Percentiles rank a stretch among this genome's conserved stretches.
Conservation (phyloP, 2,329 filamentous ascomycete species). For the Cryphonectria radicalis region DNA sequence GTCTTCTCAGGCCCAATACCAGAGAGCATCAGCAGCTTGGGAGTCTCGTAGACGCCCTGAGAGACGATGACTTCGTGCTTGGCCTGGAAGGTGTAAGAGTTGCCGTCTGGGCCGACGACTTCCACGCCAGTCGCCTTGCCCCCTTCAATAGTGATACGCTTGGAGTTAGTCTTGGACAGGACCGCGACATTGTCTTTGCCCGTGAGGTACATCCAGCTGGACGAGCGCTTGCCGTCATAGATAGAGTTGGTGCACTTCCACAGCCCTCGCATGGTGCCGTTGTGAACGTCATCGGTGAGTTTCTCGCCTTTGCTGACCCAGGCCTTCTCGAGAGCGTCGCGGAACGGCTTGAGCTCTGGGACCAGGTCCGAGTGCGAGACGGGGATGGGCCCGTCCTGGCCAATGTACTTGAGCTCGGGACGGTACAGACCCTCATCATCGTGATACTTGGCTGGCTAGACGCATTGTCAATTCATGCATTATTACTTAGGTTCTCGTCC, state of each 20-base stretch:
- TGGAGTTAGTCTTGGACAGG: slow-evolving; percentile 51
- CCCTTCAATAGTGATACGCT: slow-evolving; percentile 55
- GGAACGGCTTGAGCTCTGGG: slow-evolving; percentile 55
- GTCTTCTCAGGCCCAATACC: slow-evolving; percentile 63
- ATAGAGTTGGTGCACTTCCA: slow-evolving; percentile 59
- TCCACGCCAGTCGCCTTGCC: slow-evolving; percentile 48
- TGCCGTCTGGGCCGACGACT: slow-evolving; percentile 46
- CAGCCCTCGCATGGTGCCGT: slow-evolving; percentile 58
- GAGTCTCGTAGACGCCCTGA: slow-evolving; percentile 63
- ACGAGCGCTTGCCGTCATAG: slow-evolving; percentile 60
- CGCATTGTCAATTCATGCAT: neutral
- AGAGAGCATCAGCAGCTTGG: slow-evolving; percentile 67
- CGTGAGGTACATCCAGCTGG: slow-evolving; percentile 54
- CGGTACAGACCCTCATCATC: slow-evolving; percentile 55
- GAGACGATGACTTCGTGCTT: slow-evolving; percentile 54
- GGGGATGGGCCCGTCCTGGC: slow-evolving; percentile 54
- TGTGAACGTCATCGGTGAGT: slow-evolving; percentile 59
- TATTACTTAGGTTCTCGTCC: neutral
- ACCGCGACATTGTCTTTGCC: slow-evolving; percentile 61
- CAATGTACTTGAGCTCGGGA: slow-evolving; percentile 54
- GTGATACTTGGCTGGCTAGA: slow-evolving; percentile 54
- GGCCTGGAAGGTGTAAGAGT: slow-evolving; percentile 51
- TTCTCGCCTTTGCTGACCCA: slow-evolving; percentile 58
- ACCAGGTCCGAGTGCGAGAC: slow-evolving; percentile 60
- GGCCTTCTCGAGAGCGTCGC: slow-evolving; percentile 52